Percentiles rank a stretch among this genome's conserved stretches.
Evolutionary conservation across 768 basidiomycete genomes (phyloP).

Genomic region (Suillus variegatus): DNA sequence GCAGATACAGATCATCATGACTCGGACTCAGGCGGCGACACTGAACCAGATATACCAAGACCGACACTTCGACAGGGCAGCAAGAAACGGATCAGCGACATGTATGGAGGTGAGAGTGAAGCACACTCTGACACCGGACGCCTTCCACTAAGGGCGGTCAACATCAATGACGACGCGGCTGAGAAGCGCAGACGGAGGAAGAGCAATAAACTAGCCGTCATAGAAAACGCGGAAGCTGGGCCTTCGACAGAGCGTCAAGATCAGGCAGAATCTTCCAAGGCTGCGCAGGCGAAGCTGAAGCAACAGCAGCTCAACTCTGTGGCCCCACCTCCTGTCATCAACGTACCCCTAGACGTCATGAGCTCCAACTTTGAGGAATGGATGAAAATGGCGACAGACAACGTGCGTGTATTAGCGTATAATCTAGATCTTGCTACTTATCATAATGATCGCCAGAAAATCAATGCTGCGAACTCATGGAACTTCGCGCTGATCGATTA

Average conservation of each 20-base stretch:
- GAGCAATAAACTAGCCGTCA: slow-evolving; percentile 63
- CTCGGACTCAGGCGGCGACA: slow-evolving; percentile 30
- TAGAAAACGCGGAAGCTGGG: slow-evolving; percentile 60
- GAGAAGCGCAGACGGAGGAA: slow-evolving; percentile 84
- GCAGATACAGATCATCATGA: slow-evolving; percentile 12
- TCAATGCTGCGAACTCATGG: slow-evolving; percentile 97
- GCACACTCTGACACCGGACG: slow-evolving; percentile 37
- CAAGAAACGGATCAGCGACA: slow-evolving; percentile 51
- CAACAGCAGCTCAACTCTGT: slow-evolving; percentile 63
- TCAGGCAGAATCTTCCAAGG: slow-evolving; percentile 40
- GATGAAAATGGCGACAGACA: slow-evolving; percentile 99
- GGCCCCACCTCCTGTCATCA: slow-evolving; percentile 53
- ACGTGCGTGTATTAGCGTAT: slow-evolving; percentile 56
- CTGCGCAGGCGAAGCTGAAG: slow-evolving; percentile 54
- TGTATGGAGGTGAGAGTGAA: slow-evolving; percentile 41
- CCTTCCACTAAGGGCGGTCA: slow-evolving; percentile 41
- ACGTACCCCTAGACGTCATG: slow-evolving; percentile 80
- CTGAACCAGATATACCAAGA: slow-evolving; percentile 34
- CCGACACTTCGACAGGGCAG: slow-evolving; percentile 24
- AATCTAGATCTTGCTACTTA: background rate
- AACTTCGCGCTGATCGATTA: slow-evolving; percentile 98
- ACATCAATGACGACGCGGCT: slow-evolving; percentile 80
- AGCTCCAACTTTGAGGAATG: slow-evolving; percentile 96
- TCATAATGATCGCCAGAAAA: slow-evolving; percentile 70
- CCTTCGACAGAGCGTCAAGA: slow-evolving; percentile 49